phyloP scores from a whole-genome alignment of 2,329 filamentous ascomycete genomes.

The Hawksworthiomyces lignivorus region DNA sequence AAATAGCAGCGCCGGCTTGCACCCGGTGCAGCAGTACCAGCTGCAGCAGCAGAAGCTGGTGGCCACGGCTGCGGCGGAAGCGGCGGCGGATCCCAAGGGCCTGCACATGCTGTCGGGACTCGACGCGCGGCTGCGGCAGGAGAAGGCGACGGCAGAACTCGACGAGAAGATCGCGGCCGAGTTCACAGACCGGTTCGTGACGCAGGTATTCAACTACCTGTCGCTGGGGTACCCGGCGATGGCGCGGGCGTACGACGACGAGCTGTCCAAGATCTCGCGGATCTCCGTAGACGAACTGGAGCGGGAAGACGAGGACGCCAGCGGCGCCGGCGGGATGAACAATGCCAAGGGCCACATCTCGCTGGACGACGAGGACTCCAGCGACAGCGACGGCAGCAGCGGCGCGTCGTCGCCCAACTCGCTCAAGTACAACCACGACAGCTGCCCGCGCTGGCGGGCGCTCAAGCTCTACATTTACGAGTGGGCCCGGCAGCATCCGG shows the following conservation, averaged over 20 bases:
- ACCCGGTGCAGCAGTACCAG: too few relatives aligned
- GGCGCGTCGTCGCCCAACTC: constrained; percentile 6
- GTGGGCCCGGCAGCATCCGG: constrained; percentile 83
- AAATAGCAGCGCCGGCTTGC: constrained; percentile 10
- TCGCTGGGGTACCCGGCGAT: constrained; percentile 85
- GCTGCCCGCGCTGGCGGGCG: constrained; percentile 71
- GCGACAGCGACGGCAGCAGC: constrained; percentile 18
- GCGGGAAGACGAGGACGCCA: constrained; percentile 57
- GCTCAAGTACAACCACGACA: constrained; percentile 34
- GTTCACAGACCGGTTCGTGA: constrained; percentile 78
- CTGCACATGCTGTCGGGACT: constrained; percentile 44
- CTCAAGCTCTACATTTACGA: constrained; percentile 76
- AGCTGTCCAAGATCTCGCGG: constrained; percentile 72
- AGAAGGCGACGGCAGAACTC: constrained; percentile 41
- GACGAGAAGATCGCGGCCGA: constrained; percentile 53
- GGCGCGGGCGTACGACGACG: constrained; percentile 74
- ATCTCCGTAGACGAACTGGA: constrained; percentile 63
- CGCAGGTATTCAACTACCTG: constrained; percentile 95
- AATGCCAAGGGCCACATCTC: constrained; percentile 70
- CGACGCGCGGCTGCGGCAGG: constrained; percentile 41
- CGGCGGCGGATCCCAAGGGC: constrained; percentile 32
- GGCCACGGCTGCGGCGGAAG: too few relatives aligned
- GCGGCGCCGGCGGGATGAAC: constrained; percentile 25
- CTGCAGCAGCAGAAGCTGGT: too few relatives aligned
- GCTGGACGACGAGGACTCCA: constrained; percentile 45